Percentiles rank a stretch among this genome's conserved stretches.
phyloP scores from a whole-genome alignment of 2,329 filamentous ascomycete species.

The Penicillium paneum region DNA sequence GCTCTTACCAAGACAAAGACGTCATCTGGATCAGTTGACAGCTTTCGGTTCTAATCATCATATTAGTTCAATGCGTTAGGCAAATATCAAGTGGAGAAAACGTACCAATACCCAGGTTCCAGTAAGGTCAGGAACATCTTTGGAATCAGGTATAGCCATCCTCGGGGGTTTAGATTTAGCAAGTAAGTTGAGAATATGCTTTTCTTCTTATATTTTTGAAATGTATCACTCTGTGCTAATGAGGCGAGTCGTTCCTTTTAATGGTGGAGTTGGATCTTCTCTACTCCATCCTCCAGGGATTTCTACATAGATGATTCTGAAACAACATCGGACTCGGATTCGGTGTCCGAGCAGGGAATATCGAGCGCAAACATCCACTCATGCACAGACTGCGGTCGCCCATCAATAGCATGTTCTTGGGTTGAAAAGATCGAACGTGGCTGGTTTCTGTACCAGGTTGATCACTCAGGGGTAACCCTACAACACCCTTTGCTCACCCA shows the following conservation, averaged over 20 bases:
- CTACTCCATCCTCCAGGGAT: neutral
- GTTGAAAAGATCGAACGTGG: neutral
- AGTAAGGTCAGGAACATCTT: slow-evolving; percentile 7
- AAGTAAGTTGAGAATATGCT: neutral
- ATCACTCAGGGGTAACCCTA: neutral
- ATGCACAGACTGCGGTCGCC: neutral
- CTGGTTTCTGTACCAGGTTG: neutral
- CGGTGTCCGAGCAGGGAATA: slow-evolving; percentile 10
- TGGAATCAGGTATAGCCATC: slow-evolving; percentile 8
- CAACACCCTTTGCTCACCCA: neutral
- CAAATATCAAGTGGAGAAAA: too few relatives aligned
- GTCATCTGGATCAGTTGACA: slow-evolving; percentile 19
- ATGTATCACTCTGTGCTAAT: neutral
- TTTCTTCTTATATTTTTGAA: too few relatives aligned
- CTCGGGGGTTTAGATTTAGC: neutral
- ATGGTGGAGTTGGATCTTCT: neutral
- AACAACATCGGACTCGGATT: slow-evolving; percentile 14
- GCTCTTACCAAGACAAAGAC: slow-evolving; percentile 15
- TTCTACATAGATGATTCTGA: neutral
- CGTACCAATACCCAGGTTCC: slow-evolving; percentile 18
- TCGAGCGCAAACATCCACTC: neutral
- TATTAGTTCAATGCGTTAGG: neutral
- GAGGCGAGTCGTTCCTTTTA: neutral
- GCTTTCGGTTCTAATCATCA: slow-evolving; percentile 13
- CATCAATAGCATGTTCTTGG: neutral